phyloP scores from a whole-genome alignment of 108 stramenopile species.

The Nitzschia inconspicua region DNA sequence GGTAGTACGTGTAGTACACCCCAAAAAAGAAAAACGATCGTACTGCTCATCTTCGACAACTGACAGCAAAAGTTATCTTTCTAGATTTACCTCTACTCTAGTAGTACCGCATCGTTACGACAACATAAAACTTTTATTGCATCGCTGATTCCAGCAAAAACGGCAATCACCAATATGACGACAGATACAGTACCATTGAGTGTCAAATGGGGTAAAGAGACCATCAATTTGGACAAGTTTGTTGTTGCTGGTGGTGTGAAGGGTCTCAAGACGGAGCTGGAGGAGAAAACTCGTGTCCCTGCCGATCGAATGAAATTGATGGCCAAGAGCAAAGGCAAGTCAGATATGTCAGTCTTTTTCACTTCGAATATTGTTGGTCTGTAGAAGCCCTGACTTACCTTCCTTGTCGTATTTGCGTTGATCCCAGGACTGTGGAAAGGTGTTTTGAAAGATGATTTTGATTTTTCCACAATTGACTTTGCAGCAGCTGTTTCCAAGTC shows the following conservation, averaged over 20 bases:
- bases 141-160: no score
- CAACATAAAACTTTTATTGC: no score
- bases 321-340: slow-evolving; percentile 85
- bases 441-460: slow-evolving; percentile 89
- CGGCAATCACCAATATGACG: slow-evolving; percentile 20
- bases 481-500: slow-evolving; percentile 49
- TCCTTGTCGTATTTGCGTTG: not conserved
- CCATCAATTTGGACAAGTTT: slow-evolving; percentile 54
- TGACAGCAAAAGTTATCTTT: no score
- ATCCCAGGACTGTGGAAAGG: slow-evolving; percentile 88
- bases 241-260: slow-evolving; percentile 70
- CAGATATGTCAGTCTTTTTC: not conserved
- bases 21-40: no score
- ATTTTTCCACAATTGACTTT: slow-evolving; percentile 62
- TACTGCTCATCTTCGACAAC: no score
- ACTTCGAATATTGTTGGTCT: not conserved
- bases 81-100: no score
- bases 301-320: slow-evolving; percentile 95
- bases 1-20: no score
- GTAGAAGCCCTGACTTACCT: not conserved
- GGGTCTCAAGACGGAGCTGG: slow-evolving; percentile 79
- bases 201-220: slow-evolving; percentile 97
- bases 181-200: slow-evolving; percentile 32
- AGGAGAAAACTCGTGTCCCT: slow-evolving; percentile 92
- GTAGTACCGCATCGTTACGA: no score